Percentiles rank a stretch among this genome's conserved stretches.
phyloP scores from a whole-genome alignment of 805 yeast species.

The Candida stauntonica region DNA sequence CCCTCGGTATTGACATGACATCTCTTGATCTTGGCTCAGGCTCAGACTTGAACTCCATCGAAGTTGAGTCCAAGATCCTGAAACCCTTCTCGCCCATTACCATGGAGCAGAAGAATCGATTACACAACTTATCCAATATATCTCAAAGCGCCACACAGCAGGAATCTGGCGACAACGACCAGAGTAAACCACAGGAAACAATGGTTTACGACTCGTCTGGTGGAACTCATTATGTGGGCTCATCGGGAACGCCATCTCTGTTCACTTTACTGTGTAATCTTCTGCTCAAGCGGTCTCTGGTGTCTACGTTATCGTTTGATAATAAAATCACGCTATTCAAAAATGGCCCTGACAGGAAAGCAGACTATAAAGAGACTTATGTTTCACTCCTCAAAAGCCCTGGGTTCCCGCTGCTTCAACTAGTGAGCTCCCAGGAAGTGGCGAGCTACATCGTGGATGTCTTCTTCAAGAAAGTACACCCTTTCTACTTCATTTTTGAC shows the following conservation, averaged over 20 bases:
- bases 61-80: slow-evolving; percentile 19
- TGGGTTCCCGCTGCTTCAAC: slow-evolving; percentile 37
- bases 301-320: slow-evolving; percentile 35
- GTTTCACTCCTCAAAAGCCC: slow-evolving; percentile 13
- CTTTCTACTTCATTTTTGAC: slow-evolving; percentile 40
- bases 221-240: slow-evolving; percentile 44
- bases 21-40: neutral
- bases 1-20: slow-evolving; percentile 21
- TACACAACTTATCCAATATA: too few relatives aligned
- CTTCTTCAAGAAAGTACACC: slow-evolving; percentile 41
- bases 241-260: slow-evolving; percentile 41
- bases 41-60: slow-evolving; percentile 15
- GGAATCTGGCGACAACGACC: too few relatives aligned
- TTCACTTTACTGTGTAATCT: slow-evolving; percentile 41
- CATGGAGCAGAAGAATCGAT: slow-evolving; percentile 3
- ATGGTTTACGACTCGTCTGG: slow-evolving; percentile 41
- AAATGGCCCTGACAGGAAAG: slow-evolving; percentile 11
- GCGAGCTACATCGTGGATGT: slow-evolving; percentile 34
- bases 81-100: slow-evolving; percentile 21
- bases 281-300: slow-evolving; percentile 30
- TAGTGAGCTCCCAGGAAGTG: slow-evolving; percentile 29
- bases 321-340: slow-evolving; percentile 23
- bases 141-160: too few relatives aligned
- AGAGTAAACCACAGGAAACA: slow-evolving; percentile 22
- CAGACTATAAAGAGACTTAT: slow-evolving; percentile 12